These are phyloP conservation scores for Vigna trinervia DNA, from an alignment of 306 rosid genomes.

Conservation along the genomic window DNA sequence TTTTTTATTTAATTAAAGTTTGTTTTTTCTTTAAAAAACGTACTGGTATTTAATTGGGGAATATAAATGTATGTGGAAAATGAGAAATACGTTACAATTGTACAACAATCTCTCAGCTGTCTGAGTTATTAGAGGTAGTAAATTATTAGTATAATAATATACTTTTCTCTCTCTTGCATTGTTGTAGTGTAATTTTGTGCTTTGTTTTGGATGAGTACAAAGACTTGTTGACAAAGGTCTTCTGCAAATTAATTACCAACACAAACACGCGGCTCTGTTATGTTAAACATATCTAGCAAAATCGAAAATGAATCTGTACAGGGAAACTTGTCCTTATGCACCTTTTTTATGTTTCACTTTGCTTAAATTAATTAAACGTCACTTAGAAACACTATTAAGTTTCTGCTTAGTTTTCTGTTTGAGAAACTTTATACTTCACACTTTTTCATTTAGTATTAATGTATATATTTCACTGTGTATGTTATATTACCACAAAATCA, in stretches of 20 bases:
- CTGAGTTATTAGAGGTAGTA: not conserved
- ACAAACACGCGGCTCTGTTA: conserved; percentile 25
- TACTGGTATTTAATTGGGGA: not conserved
- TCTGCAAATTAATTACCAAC: too few relatives aligned
- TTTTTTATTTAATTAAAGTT: not conserved
- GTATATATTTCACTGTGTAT: too few relatives aligned
- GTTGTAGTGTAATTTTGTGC: not conserved
- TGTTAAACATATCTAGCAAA: not conserved
- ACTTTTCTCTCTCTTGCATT: not conserved
- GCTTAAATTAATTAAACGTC: too few relatives aligned
- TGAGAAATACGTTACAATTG: not conserved
- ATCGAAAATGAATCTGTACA: too few relatives aligned
- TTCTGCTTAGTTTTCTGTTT: too few relatives aligned
- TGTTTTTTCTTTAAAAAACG: not conserved
- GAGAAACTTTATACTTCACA: too few relatives aligned
- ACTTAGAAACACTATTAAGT: too few relatives aligned
- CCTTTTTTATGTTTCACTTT: too few relatives aligned
- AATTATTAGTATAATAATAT: not conserved
- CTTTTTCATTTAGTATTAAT: too few relatives aligned
- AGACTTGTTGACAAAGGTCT: conserved; percentile 35
- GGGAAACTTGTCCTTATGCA: too few relatives aligned
- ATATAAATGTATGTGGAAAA: not conserved
- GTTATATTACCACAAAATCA: too few relatives aligned
- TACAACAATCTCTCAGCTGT: not conserved
- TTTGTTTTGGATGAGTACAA: conserved; percentile 23